phyloP scores from a whole-genome alignment of 176 grass and related monocot species.

The Eremochloa ophiuroides region DNA sequence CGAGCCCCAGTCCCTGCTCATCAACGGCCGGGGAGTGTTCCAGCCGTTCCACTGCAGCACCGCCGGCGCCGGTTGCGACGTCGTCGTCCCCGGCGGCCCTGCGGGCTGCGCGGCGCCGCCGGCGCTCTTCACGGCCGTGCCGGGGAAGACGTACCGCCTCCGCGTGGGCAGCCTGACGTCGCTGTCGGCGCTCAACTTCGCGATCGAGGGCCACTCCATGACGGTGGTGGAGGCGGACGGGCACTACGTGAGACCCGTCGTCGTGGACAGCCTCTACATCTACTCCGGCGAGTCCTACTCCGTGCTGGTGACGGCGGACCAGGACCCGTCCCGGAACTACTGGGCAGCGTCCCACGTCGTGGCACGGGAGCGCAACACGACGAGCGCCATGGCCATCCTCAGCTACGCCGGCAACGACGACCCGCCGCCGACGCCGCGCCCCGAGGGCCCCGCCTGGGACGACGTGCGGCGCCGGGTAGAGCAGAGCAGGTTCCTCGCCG shows the following conservation, averaged over 20 bases:
- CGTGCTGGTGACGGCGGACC: conserved; percentile 55
- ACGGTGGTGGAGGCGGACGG: conserved; percentile 69
- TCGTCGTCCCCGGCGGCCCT: background rate
- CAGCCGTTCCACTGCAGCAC: conserved; percentile 38
- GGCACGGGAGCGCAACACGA: conserved; percentile 28
- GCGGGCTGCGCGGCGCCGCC: conserved; percentile 19
- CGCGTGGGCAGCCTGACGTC: conserved; percentile 61
- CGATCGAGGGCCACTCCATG: conserved; percentile 62
- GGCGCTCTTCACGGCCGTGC: conserved; percentile 51
- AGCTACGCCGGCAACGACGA: conserved; percentile 34
- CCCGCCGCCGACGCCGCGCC: conserved; percentile 16
- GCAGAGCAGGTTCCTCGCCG: conserved; percentile 36
- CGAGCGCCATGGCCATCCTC: conserved; percentile 43
- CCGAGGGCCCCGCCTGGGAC: conserved; percentile 47
- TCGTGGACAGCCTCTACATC: conserved; percentile 46
- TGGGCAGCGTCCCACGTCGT: conserved; percentile 50
- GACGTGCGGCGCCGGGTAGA: conserved; percentile 28
- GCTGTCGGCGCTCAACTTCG: conserved; percentile 67
- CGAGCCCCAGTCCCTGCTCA: conserved; percentile 69
- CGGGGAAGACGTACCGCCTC: conserved; percentile 62
- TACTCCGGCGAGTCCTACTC: conserved; percentile 90
- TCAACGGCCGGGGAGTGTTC: conserved; percentile 60
- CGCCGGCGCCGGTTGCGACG: background rate
- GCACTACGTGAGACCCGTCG: conserved; percentile 53
- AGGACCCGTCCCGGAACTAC: conserved; percentile 59